phyloP scores from a whole-genome alignment of 495 filamentous ascomycete genomes.

The Tuber borchii region DNA sequence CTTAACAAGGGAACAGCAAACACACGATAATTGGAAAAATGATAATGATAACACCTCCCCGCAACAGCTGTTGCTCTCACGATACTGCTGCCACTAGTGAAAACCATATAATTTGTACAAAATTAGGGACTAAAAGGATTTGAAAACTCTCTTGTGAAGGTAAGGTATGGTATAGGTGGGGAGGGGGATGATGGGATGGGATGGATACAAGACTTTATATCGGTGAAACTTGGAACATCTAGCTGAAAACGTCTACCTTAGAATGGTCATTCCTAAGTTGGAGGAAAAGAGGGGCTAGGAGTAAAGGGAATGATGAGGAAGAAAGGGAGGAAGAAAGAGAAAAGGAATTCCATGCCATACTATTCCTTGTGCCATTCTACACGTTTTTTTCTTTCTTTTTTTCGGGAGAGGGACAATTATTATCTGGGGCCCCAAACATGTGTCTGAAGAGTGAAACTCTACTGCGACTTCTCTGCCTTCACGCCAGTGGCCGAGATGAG shows the following conservation, averaged over 20 bases:
- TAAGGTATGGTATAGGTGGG: not conserved
- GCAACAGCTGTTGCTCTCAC: not conserved
- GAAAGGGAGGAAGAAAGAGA: not conserved
- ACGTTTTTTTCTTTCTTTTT: not conserved
- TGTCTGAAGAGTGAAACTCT: not conserved
- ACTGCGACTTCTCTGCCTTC: conserved; percentile 21
- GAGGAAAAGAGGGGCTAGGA: not conserved
- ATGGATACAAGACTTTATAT: not conserved
- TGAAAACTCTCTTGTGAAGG: not conserved
- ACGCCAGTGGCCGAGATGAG: conserved; percentile 44
- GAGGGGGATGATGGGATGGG: not conserved
- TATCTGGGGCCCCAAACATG: not conserved
- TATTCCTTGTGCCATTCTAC: conserved; percentile 10
- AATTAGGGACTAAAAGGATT: not conserved
- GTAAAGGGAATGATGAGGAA: not conserved
- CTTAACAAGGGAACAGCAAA: not conserved
- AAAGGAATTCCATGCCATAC: not conserved
- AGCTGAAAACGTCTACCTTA: not conserved
- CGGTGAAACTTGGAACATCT: not conserved
- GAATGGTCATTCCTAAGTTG: not conserved
- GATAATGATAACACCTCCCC: not conserved
- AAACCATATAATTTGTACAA: conserved; percentile 5
- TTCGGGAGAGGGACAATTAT: not conserved
- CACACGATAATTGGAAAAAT: not conserved
- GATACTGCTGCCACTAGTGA: not conserved